Base-by-base conservation (phyloP, 2,329 filamentous ascomycete genomes). In the Exophiala bonariae region DNA sequence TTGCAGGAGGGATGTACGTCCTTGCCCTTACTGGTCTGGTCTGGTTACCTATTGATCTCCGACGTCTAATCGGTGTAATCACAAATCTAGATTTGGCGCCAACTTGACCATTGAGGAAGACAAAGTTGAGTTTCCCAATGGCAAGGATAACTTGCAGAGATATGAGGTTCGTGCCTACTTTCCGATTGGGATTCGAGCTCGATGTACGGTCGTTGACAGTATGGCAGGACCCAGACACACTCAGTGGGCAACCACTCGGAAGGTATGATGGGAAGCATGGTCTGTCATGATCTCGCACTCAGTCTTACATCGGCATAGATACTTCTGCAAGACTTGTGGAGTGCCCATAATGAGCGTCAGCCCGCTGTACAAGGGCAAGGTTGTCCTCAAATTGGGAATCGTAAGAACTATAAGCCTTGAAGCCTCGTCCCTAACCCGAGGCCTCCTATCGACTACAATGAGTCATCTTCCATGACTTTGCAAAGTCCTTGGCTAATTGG, bases 351-450 rank as follows among this genome's bases (percentile, higher is more conserved):
- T 70, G 60, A 75, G 70, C 14, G 63, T 72, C 22, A 68, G 72
- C 0, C 62, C 64, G 14, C 38, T 63, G 0, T 66, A 65, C 33
- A 64, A 69, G 4, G 65, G 66, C n/a, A 73, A 73, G 52, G 63
- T 72, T 0, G 63, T 78, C 11, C 41, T 78, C 36, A 78, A 78
- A 58, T 68, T 77, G 65, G 76, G 75, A 10, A 72, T 78, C 37
- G 54, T 56, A 45, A 17, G 17, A 30, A 16, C 35, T 26, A n/a
- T n/a, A n/a, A n/a, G n/a, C n/a, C n/a, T n/a, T n/a, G n/a, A n/a
- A n/a, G n/a, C n/a, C n/a, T n/a, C n/a, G n/a, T n/a, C n/a, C n/a
- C 30, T 10, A 36, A 44, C 9, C 18, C 14, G 8, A 8, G 43
- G 9, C 35, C 19, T 14, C 19, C 17, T 19, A 22, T 23, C n/a